Percentiles rank a stretch among this genome's conserved stretches.
Evolutionary conservation across 2,329 filamentous ascomycete genomes (phyloP).

Genomic region (Neophaeococcomyces aloes): DNA sequence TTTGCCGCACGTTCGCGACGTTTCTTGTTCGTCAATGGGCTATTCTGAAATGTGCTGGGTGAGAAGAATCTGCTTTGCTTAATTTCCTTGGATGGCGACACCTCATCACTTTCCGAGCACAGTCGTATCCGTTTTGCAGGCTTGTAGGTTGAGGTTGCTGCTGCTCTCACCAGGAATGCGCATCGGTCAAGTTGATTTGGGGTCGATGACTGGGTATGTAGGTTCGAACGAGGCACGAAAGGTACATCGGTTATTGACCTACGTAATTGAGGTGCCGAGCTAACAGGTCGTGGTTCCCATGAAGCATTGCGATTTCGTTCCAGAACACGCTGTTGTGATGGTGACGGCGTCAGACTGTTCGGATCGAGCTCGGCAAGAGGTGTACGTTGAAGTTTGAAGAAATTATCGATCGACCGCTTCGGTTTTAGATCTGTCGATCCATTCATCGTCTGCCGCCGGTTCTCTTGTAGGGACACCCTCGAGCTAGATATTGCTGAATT

Average conservation of each 20-base stretch:
- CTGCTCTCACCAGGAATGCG: conserved; percentile 30
- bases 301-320: conserved; percentile 42
- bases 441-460: conserved; percentile 32
- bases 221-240: conserved; percentile 21
- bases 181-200: conserved; percentile 33
- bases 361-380: conserved; percentile 58
- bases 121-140: conserved; percentile 42
- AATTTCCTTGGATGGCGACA: conserved; percentile 25
- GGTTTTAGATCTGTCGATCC: conserved; percentile 46
- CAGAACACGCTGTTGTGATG: conserved; percentile 51
- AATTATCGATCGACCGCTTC: conserved; percentile 51
- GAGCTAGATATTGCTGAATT: conserved; percentile 14
- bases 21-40: conserved; percentile 30
- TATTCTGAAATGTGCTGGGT: conserved; percentile 25
- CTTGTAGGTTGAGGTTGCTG: conserved; percentile 33
- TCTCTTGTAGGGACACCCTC: conserved; percentile 24
- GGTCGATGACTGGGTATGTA: conserved; percentile 29
- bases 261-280: conserved; percentile 27
- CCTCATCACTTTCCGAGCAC: conserved; percentile 38
- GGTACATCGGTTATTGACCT: conserved; percentile 23
- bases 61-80: conserved; percentile 42
- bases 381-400: conserved; percentile 53
- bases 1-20: conserved; percentile 31
- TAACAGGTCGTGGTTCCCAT: conserved; percentile 45
- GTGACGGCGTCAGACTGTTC: conserved; percentile 56